Evolutionary conservation across 1,284 basidiomycete genomes (phyloP), one percentile per base, ranked within the genome.

Genomic region (Moesziomyces sp.): DNA sequence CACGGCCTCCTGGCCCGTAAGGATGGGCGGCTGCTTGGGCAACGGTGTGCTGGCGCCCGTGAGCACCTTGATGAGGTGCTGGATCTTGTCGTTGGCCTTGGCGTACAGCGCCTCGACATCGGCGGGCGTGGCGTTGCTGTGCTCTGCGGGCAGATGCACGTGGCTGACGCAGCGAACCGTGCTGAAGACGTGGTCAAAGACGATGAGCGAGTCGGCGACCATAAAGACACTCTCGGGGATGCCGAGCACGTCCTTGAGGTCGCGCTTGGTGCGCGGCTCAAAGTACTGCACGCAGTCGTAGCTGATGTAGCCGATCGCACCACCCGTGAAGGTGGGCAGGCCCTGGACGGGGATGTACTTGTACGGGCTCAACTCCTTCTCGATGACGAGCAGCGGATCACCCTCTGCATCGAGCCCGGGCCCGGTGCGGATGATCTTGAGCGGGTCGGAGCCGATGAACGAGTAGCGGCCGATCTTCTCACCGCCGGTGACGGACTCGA

Each of bases 221-320:
- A 99, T 97, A 87, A 98, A 97, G 70, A 95, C 89, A 18, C 94
- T 91, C 84, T 99, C 97, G 5, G 97, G 97, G 55, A 99, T 92
- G 21, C 89, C 88, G 14, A 90, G 86, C 73, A 97, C 93, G 62
- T 88, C 88, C 52, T 92, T 87, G 23, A 90, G 87, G 16, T 65
- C 69, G 58, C 96, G 93, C 61, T 78, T 80, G 13, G 84, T 84
- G 23, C 69, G 58, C 3, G 84, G 84, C 85, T 99, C 97, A 81
- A 99, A 99, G 85, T 99, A 91, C 73, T 92, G 92, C 58, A 99
- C 90, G 83, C 93, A 93, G 84, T 99, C 97, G 86, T 96, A 99
- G 14, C 93, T 90, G 76, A 99, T 93, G 86, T 97, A 99, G 46
- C 97, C 97, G 79, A 99, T 93, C 0, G 96, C 96, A 53, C 97